A percentile compares a stretch with the other conserved stretches of the same genome.
phyloP scores from a whole-genome alignment of 1,284 basidiomycete species.

The Moesziomyces globuligerus region DNA sequence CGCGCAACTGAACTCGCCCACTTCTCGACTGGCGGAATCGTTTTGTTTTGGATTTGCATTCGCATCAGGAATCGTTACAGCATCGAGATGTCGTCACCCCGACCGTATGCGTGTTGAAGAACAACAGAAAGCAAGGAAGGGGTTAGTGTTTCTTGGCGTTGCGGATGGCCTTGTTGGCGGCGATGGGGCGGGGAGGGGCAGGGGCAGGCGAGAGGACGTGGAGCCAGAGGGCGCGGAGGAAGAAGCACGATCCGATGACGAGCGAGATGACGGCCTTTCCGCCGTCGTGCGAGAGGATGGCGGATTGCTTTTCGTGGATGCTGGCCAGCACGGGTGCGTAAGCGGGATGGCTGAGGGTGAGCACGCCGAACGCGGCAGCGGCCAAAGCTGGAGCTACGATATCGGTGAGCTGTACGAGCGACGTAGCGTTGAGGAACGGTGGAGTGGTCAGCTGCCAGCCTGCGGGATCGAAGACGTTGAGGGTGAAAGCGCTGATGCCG shows the following conservation, averaged over 20 bases:
- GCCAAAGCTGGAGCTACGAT: constrained; percentile 50
- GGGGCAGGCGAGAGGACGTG: constrained; percentile 30
- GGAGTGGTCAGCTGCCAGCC: constrained; percentile 55
- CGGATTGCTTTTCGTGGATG: constrained; percentile 7
- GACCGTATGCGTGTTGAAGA: too few species aligned
- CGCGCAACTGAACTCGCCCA: not conserved
- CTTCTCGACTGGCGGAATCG: not conserved
- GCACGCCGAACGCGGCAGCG: constrained; percentile 34
- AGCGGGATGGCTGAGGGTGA: constrained; percentile 40
- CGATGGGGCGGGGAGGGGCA: constrained; percentile 12
- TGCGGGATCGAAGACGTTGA: constrained; percentile 51
- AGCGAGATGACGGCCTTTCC: constrained; percentile 50
- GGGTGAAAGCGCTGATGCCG: constrained; percentile 53
- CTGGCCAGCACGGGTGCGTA: constrained; percentile 18
- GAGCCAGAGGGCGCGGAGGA: constrained; percentile 35
- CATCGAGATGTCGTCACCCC: too few species aligned
- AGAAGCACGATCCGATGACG: constrained; percentile 53
- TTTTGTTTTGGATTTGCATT: too few species aligned
- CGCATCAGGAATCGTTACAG: too few species aligned
- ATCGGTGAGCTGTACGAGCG: constrained; percentile 48
- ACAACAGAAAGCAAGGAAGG: not conserved
- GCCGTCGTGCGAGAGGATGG: constrained; percentile 33
- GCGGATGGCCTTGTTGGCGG: constrained; percentile 20
- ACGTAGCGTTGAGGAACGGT: constrained; percentile 43
- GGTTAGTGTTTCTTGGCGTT: constrained; percentile 12